Percentiles rank a stretch among this genome's conserved stretches.
These are phyloP conservation scores for Artemisia princeps DNA, from an alignment of 140 eudicot species.

Conservation along the genomic window DNA sequence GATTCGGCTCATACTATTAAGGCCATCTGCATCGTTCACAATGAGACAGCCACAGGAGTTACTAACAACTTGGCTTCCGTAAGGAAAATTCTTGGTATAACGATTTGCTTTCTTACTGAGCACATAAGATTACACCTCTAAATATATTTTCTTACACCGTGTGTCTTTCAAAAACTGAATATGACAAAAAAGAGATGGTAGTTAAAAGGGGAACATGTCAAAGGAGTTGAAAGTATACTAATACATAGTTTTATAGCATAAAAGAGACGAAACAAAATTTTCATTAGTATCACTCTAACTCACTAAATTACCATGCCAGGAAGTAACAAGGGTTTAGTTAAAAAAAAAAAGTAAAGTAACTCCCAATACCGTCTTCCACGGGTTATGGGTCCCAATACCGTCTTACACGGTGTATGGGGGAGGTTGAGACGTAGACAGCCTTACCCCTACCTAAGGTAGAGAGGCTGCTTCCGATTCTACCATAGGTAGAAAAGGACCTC, in stretches of 20 bases:
- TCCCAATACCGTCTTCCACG: too few species aligned
- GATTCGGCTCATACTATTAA: conserved; percentile 77
- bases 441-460: too few species aligned
- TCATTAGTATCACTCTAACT: not conserved
- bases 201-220: too few species aligned
- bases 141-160: not conserved
- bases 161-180: not conserved
- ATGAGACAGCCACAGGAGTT: conserved; percentile 97
- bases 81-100: conserved; percentile 78
- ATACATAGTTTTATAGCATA: too few species aligned
- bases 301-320: not conserved
- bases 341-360: too few species aligned
- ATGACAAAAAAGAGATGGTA: not conserved
- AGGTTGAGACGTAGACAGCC: too few species aligned
- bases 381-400: too few species aligned
- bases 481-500: too few species aligned
- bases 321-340: not conserved
- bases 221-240: too few species aligned
- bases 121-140: conserved; percentile 3
- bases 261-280: too few species aligned
- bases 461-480: too few species aligned
- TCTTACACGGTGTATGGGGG: too few species aligned
- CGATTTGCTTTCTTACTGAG: conserved; percentile 19
- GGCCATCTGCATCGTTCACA: conserved; percentile 95
- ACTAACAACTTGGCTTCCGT: conserved; percentile 95